These are phyloP conservation scores for Chalciporus sp. DNA, from an alignment of 1,284 basidiomycete genomes.

Conservation along the genomic window DNA sequence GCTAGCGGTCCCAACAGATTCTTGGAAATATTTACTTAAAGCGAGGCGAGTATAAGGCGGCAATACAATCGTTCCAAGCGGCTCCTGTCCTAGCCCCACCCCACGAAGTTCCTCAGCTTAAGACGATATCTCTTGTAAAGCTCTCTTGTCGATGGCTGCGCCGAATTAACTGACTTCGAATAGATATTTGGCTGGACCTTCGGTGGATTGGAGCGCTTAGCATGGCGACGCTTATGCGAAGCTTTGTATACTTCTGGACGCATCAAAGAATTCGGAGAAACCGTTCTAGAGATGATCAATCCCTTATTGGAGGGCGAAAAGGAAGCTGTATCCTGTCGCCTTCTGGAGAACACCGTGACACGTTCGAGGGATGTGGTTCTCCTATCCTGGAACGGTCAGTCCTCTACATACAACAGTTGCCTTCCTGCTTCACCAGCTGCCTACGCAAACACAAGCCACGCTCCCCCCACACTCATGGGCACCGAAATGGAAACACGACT, in stretches of 20 bases:
- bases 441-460: background rate
- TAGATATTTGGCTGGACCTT: background rate
- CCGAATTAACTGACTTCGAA: background rate
- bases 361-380: background rate
- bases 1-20: no score
- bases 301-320: no score
- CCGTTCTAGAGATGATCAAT: no score
- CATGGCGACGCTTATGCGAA: background rate
- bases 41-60: no score
- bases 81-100: no score
- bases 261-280: no score
- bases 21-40: no score
- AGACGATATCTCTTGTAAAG: background rate
- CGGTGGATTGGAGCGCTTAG: background rate
- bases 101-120: no score
- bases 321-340: no score
- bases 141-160: background rate
- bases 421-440: conserved; percentile 3
- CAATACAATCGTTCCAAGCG: no score
- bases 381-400: background rate
- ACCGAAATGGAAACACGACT: background rate
- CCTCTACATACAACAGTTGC: conserved; percentile 8
- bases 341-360: no score
- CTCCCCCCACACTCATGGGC: background rate
- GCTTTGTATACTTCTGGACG: no score